Conservation (phyloP, 441 rosid species). For the Adansonia gregorii region DNA sequence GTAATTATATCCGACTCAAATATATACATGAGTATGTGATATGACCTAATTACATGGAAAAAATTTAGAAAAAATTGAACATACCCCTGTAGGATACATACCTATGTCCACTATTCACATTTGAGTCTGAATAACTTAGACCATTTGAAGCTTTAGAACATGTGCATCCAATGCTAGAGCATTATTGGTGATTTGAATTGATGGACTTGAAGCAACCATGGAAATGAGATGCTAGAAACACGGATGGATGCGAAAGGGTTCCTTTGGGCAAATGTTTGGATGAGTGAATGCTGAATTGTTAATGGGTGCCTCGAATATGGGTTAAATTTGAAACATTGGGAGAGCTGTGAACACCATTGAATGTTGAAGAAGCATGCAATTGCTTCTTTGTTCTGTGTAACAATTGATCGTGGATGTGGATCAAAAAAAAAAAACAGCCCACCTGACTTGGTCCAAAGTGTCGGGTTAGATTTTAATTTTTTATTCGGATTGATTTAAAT, state of each 20-base stretch:
- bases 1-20: no score
- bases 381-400: neutral
- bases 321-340: neutral
- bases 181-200: neutral
- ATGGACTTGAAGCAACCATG: neutral
- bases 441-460: no score
- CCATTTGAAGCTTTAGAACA: neutral
- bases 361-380: neutral
- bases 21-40: no score
- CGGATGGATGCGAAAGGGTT: neutral
- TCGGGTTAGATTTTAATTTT: neutral
- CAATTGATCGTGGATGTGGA: neutral
- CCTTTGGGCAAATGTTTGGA: neutral
- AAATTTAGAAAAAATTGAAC: neutral
- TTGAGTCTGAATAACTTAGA: no score
- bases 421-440: no score
- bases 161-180: neutral
- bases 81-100: neutral
- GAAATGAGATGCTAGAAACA: neutral
- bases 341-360: neutral
- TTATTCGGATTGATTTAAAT: no score
- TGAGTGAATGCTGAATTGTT: neutral
- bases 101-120: no score
- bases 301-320: neutral
- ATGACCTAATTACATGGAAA: no score